Evolutionary conservation across 2,329 filamentous ascomycete species (phyloP).

Genomic region (Allantophomopsis cytisporea): DNA sequence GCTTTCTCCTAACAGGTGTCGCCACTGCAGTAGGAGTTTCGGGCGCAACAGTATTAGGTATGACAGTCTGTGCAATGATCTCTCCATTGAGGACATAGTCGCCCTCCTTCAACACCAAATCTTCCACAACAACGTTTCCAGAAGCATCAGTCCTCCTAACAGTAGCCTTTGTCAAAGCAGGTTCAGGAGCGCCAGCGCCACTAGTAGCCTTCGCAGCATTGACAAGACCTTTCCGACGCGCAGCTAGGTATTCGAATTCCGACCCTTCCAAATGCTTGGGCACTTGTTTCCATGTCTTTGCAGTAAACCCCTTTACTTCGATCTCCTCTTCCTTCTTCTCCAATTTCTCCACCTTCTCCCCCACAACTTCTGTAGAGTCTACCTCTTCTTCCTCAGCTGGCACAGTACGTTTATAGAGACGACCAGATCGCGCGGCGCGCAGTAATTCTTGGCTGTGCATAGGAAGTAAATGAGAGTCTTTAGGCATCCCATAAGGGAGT

Average conservation of each 20-base stretch:
- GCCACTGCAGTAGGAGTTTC: conserved; percentile 34
- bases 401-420: conserved; percentile 58
- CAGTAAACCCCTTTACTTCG: conserved; percentile 34
- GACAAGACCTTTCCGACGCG: conserved; percentile 47
- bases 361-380: conserved; percentile 29
- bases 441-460: conserved; percentile 73
- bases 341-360: conserved; percentile 43
- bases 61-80: conserved; percentile 50
- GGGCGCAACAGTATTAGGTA: conserved; percentile 43
- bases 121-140: conserved; percentile 74
- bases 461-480: conserved; percentile 65
- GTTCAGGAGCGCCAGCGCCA: conserved; percentile 24
- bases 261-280: conserved; percentile 41
- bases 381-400: conserved; percentile 45
- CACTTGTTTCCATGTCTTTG: conserved; percentile 48
- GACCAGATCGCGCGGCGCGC: conserved; percentile 65
- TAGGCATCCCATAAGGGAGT: conserved; percentile 68
- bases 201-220: conserved; percentile 34
- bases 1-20: conserved; percentile 34
- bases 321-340: conserved; percentile 41
- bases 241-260: conserved; percentile 40
- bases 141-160: conserved; percentile 66
- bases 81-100: conserved; percentile 65
- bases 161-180: conserved; percentile 62
- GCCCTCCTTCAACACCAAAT: conserved; percentile 69